Evolutionary conservation across 768 basidiomycete genomes (phyloP), one percentile per base, ranked within the genome.

Genomic region (Tulasnella sp.): DNA sequence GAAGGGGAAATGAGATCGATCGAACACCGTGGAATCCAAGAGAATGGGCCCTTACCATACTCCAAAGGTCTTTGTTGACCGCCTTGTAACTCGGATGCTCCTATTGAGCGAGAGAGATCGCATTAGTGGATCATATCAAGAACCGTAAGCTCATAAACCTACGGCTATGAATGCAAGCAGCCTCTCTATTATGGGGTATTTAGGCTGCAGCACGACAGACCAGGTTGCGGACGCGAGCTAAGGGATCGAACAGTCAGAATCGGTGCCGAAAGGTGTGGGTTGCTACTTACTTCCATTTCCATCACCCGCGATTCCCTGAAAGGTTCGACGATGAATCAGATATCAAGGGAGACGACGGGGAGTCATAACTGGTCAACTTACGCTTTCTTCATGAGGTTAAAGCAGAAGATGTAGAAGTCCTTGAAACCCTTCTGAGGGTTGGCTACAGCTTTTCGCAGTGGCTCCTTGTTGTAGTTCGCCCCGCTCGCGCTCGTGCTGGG

Each of bases 21-120:
- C 13, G n/a, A 20, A 9, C 1, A 20, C 39, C 29, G 3, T 20
- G 69, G 70, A 18, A 77, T 16, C 18, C 15, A 61, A 23, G 35
- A 20, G 18, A 26, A 3, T 11, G 29, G 3, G 0, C 7, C 11
- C 87, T 18, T 79, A 92, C 93, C 93, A 95, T 95, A 77, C 84
- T 88, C 94, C 94, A 96, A 11, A 94, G 84, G 84, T 96, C 94
- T 82, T 93, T 93, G 83, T 93, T 95, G 18, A 90, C 89, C 0
- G 91, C 92, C 82, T 91, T 94, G 84, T 93, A 93, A 4, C 85
- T 87, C 9, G 87, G 88, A 79, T 84, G 86, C 73, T 89, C 85
- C 85, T 86, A 77, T 75, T 77, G 73, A 77, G 48, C 48, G 70
- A 71, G 29, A 20, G 70, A 48, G 39, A n/a, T 20, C 29, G n/a